Percentiles rank a stretch among this genome's conserved stretches.
Conservation (phyloP, 306 rosid genomes). For the Carpinus fangiana region DNA sequence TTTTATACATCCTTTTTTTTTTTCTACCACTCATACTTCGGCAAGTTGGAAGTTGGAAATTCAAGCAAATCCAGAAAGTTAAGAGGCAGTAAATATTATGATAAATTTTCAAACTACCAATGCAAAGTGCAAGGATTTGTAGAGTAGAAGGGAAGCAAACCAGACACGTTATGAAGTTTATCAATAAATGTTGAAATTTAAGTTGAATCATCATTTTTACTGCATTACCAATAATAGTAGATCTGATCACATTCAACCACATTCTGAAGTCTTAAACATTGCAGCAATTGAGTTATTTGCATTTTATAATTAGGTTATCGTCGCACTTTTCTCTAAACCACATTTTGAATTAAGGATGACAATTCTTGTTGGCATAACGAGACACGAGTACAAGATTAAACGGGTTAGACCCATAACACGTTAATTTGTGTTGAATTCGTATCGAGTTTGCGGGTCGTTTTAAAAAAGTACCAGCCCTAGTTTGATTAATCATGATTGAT, state of each 20-base stretch:
- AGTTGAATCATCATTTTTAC: constrained; percentile 7
- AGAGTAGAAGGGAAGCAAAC: background rate
- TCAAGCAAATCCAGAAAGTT: too few relatives aligned
- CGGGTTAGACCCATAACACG: too few relatives aligned
- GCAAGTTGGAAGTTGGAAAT: too few relatives aligned
- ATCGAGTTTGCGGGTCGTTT: too few relatives aligned
- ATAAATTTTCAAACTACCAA: background rate
- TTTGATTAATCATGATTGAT: too few relatives aligned
- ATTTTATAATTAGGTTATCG: background rate
- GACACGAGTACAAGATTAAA: too few relatives aligned
- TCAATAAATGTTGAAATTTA: background rate
- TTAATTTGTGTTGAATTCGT: too few relatives aligned
- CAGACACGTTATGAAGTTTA: background rate
- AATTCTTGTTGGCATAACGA: too few relatives aligned
- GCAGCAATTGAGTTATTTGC: too few relatives aligned
- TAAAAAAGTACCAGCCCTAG: too few relatives aligned
- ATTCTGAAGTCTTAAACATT: background rate
- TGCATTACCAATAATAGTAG: background rate
- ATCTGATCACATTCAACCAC: constrained; percentile 6
- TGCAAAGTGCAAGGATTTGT: background rate
- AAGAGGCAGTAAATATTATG: background rate
- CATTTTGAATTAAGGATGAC: background rate
- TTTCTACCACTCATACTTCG: background rate
- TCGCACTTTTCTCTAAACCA: background rate
- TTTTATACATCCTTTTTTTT: constrained; percentile 4